phyloP scores from a whole-genome alignment of 768 basidiomycete genomes.

The Boletus sp. region DNA sequence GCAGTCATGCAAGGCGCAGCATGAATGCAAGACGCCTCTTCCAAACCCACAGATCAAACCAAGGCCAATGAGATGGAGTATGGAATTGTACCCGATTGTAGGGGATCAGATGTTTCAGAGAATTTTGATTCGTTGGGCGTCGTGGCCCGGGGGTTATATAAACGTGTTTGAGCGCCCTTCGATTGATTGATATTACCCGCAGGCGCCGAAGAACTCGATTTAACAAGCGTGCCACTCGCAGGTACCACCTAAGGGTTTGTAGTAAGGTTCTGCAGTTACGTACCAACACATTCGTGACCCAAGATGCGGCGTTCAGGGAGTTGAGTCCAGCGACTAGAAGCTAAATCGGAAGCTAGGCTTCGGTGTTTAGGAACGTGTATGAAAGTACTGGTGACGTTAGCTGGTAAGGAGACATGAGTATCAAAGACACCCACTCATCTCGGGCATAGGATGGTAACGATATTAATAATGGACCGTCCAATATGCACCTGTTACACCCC shows the following conservation, averaged over 20 bases:
- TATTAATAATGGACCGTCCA: too few relatives aligned
- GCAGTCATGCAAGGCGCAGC: neutral
- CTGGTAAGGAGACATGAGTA: conserved; percentile 13
- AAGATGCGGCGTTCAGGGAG: neutral
- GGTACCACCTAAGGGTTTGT: neutral
- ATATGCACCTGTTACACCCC: too few relatives aligned
- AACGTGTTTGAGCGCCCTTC: neutral
- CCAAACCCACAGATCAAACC: neutral
- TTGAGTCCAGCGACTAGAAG: neutral
- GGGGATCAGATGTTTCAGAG: neutral
- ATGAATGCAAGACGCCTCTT: neutral
- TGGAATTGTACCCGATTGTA: neutral
- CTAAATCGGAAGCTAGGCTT: neutral
- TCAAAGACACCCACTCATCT: neutral
- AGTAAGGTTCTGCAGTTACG: neutral
- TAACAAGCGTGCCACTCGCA: neutral
- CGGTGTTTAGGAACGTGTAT: neutral
- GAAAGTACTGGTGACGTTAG: conserved; percentile 12
- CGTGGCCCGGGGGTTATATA: neutral
- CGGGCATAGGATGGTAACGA: too few relatives aligned
- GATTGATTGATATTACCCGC: neutral
- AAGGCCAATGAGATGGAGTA: neutral
- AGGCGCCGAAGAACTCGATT: neutral
- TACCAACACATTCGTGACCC: neutral
- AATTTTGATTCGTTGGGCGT: neutral